Evolutionary conservation across 2,329 filamentous ascomycete genomes (phyloP).

Genomic region (Whalleya microplaca): DNA sequence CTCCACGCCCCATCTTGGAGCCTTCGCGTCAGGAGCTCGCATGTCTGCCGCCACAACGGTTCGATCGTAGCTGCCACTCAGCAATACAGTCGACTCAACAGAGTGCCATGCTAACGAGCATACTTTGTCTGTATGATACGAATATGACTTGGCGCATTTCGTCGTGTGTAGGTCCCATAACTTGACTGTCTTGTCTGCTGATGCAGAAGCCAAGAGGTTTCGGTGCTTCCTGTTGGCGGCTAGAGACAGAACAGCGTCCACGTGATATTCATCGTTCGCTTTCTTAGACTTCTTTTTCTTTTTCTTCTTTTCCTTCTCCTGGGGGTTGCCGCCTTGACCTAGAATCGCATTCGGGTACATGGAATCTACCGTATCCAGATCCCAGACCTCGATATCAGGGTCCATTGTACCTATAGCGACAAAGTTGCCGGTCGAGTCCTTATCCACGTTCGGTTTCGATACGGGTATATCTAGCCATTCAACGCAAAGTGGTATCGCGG

Average conservation of each 20-base stretch:
- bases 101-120: slow-evolving; percentile 95
- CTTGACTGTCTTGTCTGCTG: slow-evolving; percentile 96
- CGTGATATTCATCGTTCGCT: slow-evolving; percentile 89
- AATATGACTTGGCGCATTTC: slow-evolving; percentile 93
- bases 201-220: slow-evolving; percentile 91
- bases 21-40: slow-evolving; percentile 83
- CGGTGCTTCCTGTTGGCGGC: slow-evolving; percentile 92
- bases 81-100: slow-evolving; percentile 80
- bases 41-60: slow-evolving; percentile 95
- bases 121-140: slow-evolving; percentile 96
- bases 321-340: slow-evolving; percentile 67
- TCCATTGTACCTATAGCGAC: slow-evolving; percentile 97
- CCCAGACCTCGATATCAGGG: slow-evolving; percentile 98
- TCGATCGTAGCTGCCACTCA: slow-evolving; percentile 93
- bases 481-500: slow-evolving; percentile 90
- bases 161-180: slow-evolving; percentile 94
- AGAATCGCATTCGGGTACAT: slow-evolving; percentile 98
- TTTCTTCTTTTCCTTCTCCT: slow-evolving; percentile 70
- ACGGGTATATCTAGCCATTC: slow-evolving; percentile 97
- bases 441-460: slow-evolving; percentile 65
- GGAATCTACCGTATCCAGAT: slow-evolving; percentile 92
- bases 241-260: slow-evolving; percentile 89
- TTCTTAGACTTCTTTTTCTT: slow-evolving; percentile 91
- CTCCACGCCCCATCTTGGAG: slow-evolving; percentile 88
- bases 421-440: slow-evolving; percentile 79